A percentile compares a stretch with the other conserved stretches of the same genome.
phyloP scores from a whole-genome alignment of 768 basidiomycete species.

The Suillus cothurnatus region DNA sequence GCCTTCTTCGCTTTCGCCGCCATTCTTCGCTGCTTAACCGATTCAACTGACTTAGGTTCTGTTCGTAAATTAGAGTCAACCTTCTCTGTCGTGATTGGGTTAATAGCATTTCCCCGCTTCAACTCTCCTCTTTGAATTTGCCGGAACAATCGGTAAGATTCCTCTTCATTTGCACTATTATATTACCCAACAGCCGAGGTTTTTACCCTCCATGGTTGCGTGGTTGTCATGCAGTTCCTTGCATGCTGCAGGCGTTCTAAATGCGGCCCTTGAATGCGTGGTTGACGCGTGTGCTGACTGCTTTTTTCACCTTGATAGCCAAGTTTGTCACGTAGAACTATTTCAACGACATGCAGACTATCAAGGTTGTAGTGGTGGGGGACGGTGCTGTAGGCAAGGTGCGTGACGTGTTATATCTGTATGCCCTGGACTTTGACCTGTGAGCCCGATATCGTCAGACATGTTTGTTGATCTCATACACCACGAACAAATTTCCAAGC shows the following conservation, averaged over 20 bases:
- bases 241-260: constrained; percentile 20
- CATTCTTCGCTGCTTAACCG: constrained; percentile 9
- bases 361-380: constrained; percentile 96
- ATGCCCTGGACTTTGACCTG: neutral
- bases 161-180: constrained; percentile 10
- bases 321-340: constrained; percentile 21
- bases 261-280: constrained; percentile 29
- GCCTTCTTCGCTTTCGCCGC: constrained; percentile 10
- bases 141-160: constrained; percentile 27
- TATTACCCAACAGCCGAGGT: constrained; percentile 15
- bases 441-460: constrained; percentile 52
- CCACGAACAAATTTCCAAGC: constrained; percentile 97
- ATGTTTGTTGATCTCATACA: constrained; percentile 95
- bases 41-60: constrained; percentile 24
- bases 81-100: constrained; percentile 31
- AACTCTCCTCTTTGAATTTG: constrained; percentile 23
- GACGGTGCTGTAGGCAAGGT: constrained; percentile 99
- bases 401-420: constrained; percentile 31
- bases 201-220: constrained; percentile 20
- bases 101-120: constrained; percentile 17
- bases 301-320: constrained; percentile 11
- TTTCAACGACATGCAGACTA: constrained; percentile 77
- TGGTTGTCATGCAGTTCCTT: constrained; percentile 34
- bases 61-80: constrained; percentile 25
- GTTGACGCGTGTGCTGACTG: constrained; percentile 14